A percentile compares a stretch with the other conserved stretches of the same genome.
These are phyloP conservation scores for Chaetoscypha palmicola DNA, from an alignment of 2,329 filamentous ascomycete species.

Conservation along the genomic window DNA sequence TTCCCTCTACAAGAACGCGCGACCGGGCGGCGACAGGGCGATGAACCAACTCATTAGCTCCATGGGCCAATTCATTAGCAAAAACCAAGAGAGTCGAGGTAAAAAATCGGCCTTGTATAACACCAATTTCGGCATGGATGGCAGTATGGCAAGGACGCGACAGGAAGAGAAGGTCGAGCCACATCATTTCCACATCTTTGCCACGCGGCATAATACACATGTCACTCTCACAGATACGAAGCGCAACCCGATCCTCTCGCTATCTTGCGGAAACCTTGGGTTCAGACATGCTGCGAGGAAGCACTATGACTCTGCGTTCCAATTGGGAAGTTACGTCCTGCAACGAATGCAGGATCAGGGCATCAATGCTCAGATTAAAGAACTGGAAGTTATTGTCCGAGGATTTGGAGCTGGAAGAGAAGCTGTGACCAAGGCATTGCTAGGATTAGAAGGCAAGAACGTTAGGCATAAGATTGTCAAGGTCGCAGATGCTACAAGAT, in stretches of 20 bases:
- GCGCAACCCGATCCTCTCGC: constrained; percentile 68
- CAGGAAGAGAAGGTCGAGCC: constrained; percentile 49
- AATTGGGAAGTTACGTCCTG: constrained; percentile 77
- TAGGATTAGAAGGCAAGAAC: constrained; percentile 76
- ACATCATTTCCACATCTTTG: constrained; percentile 81
- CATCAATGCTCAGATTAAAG: constrained; percentile 66
- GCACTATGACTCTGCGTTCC: constrained; percentile 86
- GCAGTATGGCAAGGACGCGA: too few species aligned
- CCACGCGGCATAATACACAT: constrained; percentile 91
- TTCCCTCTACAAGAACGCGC: not conserved
- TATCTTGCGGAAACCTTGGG: constrained; percentile 84
- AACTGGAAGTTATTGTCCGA: constrained; percentile 72
- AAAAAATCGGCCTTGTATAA: too few species aligned
- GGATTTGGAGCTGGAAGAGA: constrained; percentile 85
- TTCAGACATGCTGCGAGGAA: constrained; percentile 77
- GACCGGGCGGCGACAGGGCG: too few species aligned
- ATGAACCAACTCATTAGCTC: too few species aligned
- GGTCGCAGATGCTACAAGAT: constrained; percentile 76
- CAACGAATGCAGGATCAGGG: constrained; percentile 78
- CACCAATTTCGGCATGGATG: too few species aligned
- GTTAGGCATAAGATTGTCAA: constrained; percentile 68
- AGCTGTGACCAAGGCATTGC: constrained; percentile 79
- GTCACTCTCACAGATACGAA: constrained; percentile 82
- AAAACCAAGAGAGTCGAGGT: too few species aligned
- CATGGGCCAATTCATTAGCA: too few species aligned